Conservation (phyloP, 495 filamentous ascomycete species). For the Penicillium goetzii region DNA sequence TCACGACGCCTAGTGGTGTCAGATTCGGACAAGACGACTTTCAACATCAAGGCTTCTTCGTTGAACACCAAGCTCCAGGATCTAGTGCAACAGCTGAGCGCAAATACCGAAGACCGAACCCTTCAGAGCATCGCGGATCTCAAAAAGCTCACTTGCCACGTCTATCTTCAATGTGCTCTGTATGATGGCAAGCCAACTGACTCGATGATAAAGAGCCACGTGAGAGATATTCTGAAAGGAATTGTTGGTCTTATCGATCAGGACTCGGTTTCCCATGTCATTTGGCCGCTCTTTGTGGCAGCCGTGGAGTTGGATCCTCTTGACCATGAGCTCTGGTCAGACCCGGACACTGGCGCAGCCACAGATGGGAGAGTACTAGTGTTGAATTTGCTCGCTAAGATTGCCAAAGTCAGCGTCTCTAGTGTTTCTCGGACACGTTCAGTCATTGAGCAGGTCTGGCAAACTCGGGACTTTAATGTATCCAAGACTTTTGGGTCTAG, state of each 20-base stretch:
- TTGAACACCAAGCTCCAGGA: background rate
- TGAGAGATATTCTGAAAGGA: conserved; percentile 3
- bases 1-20: background rate
- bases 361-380: background rate
- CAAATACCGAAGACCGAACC: background rate
- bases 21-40: conserved; percentile 1
- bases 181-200: background rate
- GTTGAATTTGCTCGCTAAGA: background rate
- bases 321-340: conserved; percentile 4
- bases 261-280: background rate
- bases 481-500: background rate
- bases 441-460: background rate
- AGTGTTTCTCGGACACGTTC: conserved; percentile 4
- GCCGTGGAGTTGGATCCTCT: conserved; percentile 1
- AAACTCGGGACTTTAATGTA: conserved; percentile 1
- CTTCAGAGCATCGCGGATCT: background rate
- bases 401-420: conserved; percentile 1
- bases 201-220: conserved; percentile 2
- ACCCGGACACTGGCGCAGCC: background rate
- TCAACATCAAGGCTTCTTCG: background rate
- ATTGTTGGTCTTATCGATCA: background rate
- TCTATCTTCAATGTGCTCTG: conserved; percentile 5
- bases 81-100: background rate
- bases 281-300: background rate
- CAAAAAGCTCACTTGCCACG: background rate